A percentile compares a stretch with the other conserved stretches of the same genome.
phyloP scores from a whole-genome alignment of 495 filamentous ascomycete genomes.

The Hyaloscypha variabilis region DNA sequence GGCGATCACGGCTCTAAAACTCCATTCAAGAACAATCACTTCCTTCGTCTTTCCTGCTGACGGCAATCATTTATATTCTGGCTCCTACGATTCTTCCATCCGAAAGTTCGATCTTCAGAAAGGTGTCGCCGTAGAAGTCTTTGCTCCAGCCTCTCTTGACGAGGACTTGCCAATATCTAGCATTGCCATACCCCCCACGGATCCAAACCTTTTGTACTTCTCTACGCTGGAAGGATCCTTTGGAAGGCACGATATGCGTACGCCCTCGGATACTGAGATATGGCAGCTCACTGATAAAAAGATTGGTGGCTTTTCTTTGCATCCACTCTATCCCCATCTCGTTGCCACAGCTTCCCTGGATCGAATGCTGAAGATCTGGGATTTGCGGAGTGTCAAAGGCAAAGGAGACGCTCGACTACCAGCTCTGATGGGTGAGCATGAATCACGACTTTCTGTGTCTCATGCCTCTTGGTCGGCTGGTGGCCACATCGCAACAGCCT shows the following conservation, averaged over 20 bases:
- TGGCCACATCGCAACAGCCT: slow-evolving; percentile 86
- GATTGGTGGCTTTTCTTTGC: slow-evolving; percentile 88
- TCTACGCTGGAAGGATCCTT: slow-evolving; percentile 81
- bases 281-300: slow-evolving; percentile 90
- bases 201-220: slow-evolving; percentile 81
- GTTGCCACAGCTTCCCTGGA: slow-evolving; percentile 92
- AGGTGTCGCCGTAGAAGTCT: slow-evolving; percentile 75
- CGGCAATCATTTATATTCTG: slow-evolving; percentile 70
- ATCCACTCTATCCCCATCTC: slow-evolving; percentile 76
- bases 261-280: slow-evolving; percentile 57
- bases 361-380: slow-evolving; percentile 88
- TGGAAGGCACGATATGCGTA: slow-evolving; percentile 76
- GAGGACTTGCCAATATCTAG: slow-evolving; percentile 80
- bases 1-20: slow-evolving; percentile 81
- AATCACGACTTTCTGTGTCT: slow-evolving; percentile 80
- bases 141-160: slow-evolving; percentile 66
- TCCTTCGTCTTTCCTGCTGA: slow-evolving; percentile 78
- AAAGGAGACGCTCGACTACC: slow-evolving; percentile 56
- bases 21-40: slow-evolving; percentile 86
- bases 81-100: slow-evolving; percentile 94
- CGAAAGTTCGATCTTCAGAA: slow-evolving; percentile 84
- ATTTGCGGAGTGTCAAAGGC: slow-evolving; percentile 76
- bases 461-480: slow-evolving; percentile 84
- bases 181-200: slow-evolving; percentile 70
- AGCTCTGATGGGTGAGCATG: slow-evolving; percentile 76